Percentiles rank a stretch among this genome's conserved stretches.
These are phyloP conservation scores for Tricholoma sp. DNA, from an alignment of 768 basidiomycete species.

Conservation along the genomic window DNA sequence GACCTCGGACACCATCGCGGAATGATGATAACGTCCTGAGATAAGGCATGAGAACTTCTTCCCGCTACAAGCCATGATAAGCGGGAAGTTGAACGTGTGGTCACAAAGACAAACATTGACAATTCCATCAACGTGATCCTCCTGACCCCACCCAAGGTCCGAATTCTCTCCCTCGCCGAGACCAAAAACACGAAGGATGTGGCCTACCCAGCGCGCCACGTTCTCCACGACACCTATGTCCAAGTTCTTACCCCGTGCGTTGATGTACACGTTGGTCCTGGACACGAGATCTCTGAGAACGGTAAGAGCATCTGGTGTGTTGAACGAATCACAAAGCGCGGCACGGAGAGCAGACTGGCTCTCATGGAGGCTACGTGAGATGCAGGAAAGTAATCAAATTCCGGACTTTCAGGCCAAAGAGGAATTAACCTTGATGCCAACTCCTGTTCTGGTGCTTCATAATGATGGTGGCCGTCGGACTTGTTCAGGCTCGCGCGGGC, in stretches of 20 bases:
- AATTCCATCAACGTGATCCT: slow-evolving; percentile 36
- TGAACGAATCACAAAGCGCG: slow-evolving; percentile 95
- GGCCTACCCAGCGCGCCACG: slow-evolving; percentile 62
- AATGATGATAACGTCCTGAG: slow-evolving; percentile 81
- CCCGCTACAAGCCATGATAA: slow-evolving; percentile 47
- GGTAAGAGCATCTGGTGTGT: slow-evolving; percentile 81
- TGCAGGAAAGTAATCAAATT: slow-evolving; percentile 6
- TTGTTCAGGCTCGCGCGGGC: slow-evolving; percentile 38
- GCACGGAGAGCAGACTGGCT: slow-evolving; percentile 75
- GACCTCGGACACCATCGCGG: slow-evolving; percentile 80
- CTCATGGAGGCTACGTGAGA: slow-evolving; percentile 54
- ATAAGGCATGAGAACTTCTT: slow-evolving; percentile 86
- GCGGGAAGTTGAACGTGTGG: slow-evolving; percentile 2
- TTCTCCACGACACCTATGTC: slow-evolving; percentile 63
- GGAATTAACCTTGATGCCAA: slow-evolving; percentile 53
- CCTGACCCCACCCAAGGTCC: slow-evolving; percentile 87
- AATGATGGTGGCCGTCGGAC: slow-evolving; percentile 62
- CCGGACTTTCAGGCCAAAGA: background rate
- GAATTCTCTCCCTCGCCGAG: slow-evolving; percentile 63
- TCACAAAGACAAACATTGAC: slow-evolving; percentile 43
- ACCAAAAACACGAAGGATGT: slow-evolving; percentile 76
- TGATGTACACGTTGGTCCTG: slow-evolving; percentile 85
- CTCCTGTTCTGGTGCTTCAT: slow-evolving; percentile 62
- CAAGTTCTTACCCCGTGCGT: slow-evolving; percentile 48
- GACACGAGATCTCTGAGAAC: slow-evolving; percentile 79